These are phyloP conservation scores for Fusarium torulosum DNA, from an alignment of 2,329 filamentous ascomycete genomes.

Conservation along the genomic window DNA sequence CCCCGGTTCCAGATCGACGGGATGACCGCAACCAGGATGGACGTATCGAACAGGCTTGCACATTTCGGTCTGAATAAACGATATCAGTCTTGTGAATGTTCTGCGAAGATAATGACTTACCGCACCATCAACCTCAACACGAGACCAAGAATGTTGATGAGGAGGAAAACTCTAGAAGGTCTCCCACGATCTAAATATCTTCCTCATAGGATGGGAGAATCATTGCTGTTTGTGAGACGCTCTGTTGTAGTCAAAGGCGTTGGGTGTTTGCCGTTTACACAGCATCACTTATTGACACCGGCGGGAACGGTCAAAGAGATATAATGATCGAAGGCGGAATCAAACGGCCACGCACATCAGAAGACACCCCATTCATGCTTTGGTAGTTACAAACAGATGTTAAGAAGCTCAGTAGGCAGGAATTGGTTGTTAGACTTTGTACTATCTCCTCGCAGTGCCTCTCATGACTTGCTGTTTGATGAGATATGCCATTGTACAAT, in stretches of 20 bases:
- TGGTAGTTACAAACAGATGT: slow-evolving; percentile 1
- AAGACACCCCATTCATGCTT: neutral
- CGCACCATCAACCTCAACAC: neutral
- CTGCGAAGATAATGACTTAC: neutral
- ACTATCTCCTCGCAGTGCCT: too few relatives aligned
- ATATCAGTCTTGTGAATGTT: neutral
- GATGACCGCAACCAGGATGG: slow-evolving; percentile 43
- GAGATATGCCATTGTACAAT: too few relatives aligned
- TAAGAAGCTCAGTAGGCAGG: neutral
- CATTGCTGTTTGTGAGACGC: slow-evolving; percentile 1
- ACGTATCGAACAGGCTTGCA: slow-evolving; percentile 43
- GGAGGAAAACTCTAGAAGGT: neutral
- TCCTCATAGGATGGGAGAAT: neutral
- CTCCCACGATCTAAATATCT: neutral
- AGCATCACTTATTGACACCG: slow-evolving; percentile 16
- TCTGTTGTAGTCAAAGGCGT: neutral
- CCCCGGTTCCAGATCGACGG: slow-evolving; percentile 10
- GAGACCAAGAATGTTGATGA: neutral
- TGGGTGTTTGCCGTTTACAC: slow-evolving; percentile 17
- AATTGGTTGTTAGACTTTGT: neutral
- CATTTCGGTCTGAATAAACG: slow-evolving; percentile 30
- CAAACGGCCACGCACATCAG: neutral
- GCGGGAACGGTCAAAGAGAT: slow-evolving; percentile 16
- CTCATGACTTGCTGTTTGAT: too few relatives aligned
- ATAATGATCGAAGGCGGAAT: neutral